Base-by-base conservation (phyloP, 2,329 filamentous ascomycete species). In the Aspergillus fumigatiaffinis region DNA sequence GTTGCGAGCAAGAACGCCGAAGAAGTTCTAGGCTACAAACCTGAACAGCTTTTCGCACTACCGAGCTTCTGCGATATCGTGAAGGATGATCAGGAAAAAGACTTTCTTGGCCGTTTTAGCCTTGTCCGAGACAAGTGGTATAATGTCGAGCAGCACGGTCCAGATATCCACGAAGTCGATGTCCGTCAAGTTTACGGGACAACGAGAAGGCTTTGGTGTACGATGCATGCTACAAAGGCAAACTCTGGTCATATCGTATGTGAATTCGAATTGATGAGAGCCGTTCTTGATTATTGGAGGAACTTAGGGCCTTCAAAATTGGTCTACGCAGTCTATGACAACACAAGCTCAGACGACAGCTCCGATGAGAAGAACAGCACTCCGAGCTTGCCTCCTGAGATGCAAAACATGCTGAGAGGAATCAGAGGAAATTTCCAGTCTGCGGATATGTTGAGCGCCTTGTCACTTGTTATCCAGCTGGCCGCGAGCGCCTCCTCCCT, bases 381-480 rank as follows among this genome's bases (percentile, higher is more conserved):
- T 28, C 77, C 83, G 50, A 94, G 89, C 72, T 89, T 87, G 63
- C 91, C 91, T 4, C 76, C 95, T n/a, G 82, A 91, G 42, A 84
- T 94, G 1, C 71, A 94, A 25, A 80, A 89, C 41, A 91, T 87
- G 68, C 89, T 90, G 0, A 83, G 90, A 9, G 90, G 90, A 67
- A 81, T 87, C 51, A 85, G 86, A 63, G 90, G 89, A 4, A 90
- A 94, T 67, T 89, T 90, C 4, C 89, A 89, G 0, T 92, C 90
- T 0, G 94, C 96, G 90, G 90, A 95, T 66, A 89, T 95, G 0
- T 95, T 95, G 71, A 92, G 93, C 72, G 92, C 96, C 62, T 90
- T 96, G 84, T 91, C 89, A 1, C 92, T 96, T 70, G 88, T 96
- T 0, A 91, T 96, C 70, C 91, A 96, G 65, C 92, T 96, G 71